Evolutionary conservation across 192 early-diverging fungal species (phyloP), one percentile per base, ranked within the genome.

Genomic region (Phlyctochytrium planicorne): DNA sequence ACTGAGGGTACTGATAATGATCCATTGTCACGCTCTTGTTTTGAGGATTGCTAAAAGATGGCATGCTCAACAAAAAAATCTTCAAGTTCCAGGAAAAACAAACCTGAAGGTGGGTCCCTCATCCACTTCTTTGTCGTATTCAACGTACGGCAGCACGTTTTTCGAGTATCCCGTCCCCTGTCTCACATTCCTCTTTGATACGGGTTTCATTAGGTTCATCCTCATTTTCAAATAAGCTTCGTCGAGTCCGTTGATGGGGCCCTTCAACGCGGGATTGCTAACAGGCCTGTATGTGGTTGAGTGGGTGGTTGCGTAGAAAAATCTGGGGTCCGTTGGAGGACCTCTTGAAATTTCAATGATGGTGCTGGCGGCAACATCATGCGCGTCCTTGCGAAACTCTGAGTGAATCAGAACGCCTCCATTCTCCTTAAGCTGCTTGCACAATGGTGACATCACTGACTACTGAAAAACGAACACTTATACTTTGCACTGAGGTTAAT

Each of bases 61-160:
- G 6, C 10, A 47, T 6, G 40, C 10, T 20, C 40, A 20, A 32
- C 16, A 20, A 57, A n/a, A 10, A 33, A 33, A 63, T 1, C 12
- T 17, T 53, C 14, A 59, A 24, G 12, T 16, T 10, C 6, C 23
- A 24, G 10, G 10, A 24, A 59, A 62, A 14, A 62, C 3, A 68
- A 50, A 75, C 74, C 53, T 52, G 62, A 77, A 77, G 53, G 65
- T 47, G 2, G 66, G 70, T 32, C 74, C 77, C 62, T 81, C 80
- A 68, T 81, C 80, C 0, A 81, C 76, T 6, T 33, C 55, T 34
- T 74, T 78, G 53, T 78, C 72, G 50, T 81, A 81, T 23, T 79
- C 66, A 24, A 81, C 80, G 65, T 55, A 76, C 29, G 74, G 65
- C 20, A 62, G 34, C 32, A 78, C 67, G 59, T 81, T 81, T 47